phyloP scores from a whole-genome alignment of 768 basidiomycete species.

The Hebeloma cylindrosporum region DNA sequence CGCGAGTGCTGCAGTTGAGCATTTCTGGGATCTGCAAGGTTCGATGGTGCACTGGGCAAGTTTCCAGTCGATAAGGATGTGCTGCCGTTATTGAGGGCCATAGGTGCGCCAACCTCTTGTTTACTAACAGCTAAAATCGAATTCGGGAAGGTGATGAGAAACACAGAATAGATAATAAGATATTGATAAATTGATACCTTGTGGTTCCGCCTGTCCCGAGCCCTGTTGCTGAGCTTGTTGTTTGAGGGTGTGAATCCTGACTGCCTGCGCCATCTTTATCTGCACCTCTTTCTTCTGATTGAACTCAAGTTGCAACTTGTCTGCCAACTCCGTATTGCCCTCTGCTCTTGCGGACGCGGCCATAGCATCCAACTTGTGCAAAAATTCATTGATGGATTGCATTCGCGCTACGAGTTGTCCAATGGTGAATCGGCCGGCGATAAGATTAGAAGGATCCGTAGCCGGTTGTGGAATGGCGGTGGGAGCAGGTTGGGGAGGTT shows the following conservation, averaged over 20 bases:
- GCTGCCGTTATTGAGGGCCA: no score
- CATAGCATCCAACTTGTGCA: conserved; percentile 1
- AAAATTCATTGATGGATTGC: background rate
- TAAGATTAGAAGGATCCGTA: conserved; percentile 5
- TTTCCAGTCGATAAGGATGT: background rate
- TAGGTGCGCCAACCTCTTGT: no score
- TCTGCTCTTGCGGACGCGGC: conserved; percentile 1
- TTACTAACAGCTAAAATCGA: no score
- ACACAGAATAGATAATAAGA: no score
- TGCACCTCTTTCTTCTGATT: conserved; percentile 5
- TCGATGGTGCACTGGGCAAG: conserved; percentile 1
- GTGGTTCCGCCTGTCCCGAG: background rate
- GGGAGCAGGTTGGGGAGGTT: conserved; percentile 18
- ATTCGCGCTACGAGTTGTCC: background rate
- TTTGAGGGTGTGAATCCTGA: background rate
- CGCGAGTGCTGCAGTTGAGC: conserved; percentile 11
- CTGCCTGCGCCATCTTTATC: conserved; percentile 3
- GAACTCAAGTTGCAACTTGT: conserved; percentile 3
- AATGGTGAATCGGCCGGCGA: conserved; percentile 26
- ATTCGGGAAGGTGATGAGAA: no score
- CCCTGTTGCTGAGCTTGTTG: no score
- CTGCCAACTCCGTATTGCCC: background rate
- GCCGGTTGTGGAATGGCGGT: conserved; percentile 15
- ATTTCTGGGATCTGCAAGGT: background rate
- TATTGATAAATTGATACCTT: no score